Conservation (phyloP, 805 yeast genomes). For the Saccharomycopsis sp. region DNA sequence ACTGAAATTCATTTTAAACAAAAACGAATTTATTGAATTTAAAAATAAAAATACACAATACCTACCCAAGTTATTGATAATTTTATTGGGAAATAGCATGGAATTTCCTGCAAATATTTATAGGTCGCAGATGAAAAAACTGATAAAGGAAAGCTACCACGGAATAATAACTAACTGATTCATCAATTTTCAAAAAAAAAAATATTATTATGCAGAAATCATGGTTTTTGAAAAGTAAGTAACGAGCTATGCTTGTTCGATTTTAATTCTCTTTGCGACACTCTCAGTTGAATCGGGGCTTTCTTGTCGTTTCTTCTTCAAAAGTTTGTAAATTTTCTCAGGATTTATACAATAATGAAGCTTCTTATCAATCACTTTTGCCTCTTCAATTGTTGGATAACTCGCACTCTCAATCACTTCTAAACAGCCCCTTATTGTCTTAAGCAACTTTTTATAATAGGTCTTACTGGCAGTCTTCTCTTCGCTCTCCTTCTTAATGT, state of each 20-base stretch:
- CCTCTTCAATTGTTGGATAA: conserved; percentile 37
- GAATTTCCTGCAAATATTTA: too few relatives aligned
- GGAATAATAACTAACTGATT: too few relatives aligned
- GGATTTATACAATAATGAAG: conserved; percentile 61
- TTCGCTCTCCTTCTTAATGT: background rate
- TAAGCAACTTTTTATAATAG: conserved; percentile 39
- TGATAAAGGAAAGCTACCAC: too few relatives aligned
- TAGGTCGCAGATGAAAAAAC: too few relatives aligned
- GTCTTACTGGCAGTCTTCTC: conserved; percentile 22
- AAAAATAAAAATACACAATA: too few relatives aligned
- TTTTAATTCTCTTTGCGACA: conserved; percentile 9
- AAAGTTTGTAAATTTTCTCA: conserved; percentile 33
- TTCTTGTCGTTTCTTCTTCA: conserved; percentile 38
- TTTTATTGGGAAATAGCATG: too few relatives aligned
- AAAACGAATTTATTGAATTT: too few relatives aligned
- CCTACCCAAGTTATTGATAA: too few relatives aligned
- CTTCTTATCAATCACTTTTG: conserved; percentile 55
- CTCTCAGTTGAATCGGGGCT: conserved; percentile 5
- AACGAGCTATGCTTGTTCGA: conserved; percentile 3
- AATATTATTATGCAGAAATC: too few relatives aligned
- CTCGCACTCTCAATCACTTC: background rate
- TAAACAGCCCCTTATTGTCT: conserved; percentile 30
- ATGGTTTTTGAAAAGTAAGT: too few relatives aligned
- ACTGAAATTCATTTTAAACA: too few relatives aligned
- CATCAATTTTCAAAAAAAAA: too few relatives aligned